Base-by-base conservation (phyloP, 495 filamentous ascomycete genomes). In the Talaromyces adpressus region DNA sequence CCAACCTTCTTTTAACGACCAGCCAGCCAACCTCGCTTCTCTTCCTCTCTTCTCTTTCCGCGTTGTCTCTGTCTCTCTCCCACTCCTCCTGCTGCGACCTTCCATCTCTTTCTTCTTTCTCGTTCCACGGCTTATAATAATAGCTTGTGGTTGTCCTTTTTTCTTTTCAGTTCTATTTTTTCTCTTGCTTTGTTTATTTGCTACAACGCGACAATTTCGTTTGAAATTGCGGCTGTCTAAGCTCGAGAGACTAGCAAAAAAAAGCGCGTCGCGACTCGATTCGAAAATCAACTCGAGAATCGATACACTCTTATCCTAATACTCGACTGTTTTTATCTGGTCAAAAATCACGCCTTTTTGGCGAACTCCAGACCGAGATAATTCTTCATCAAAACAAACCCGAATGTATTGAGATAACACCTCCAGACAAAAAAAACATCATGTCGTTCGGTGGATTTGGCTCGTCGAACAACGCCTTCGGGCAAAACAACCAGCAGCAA, bases 391-490 rank as follows among this genome's bases (percentile, higher is more conserved):
- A 64, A 49, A 41, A 52, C 51, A 51, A 41, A 63, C 66, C 74
- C 74, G 65, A 70, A 79, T 81, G 76, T 74, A 66, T 67, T 67
- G 64, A 57, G 70, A 72, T 63, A 69, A 67, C 69, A 69, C 52
- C 1, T 29, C 3, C 20, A 14, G 52, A 22, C 70, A 68, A 27
- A 6, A 29, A 29, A n/a, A 25, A n/a, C 70, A 75, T 69, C 62
- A 81, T 81, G 77, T 78, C 77, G 69, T 79, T 79, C 72, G 75
- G 65, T 11, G 65, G 72, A 66, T 73, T 73, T 22, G 62, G 62
- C 9, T 59, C 34, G 36, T 22, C 11, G 64, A 80, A 77, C 72
- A 80, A 77, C 72, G 83, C 82, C 68, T 89, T 89, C 72, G 86
- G 86, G 69, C 78, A 83, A 67, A 84, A 84, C 69, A 81, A 84